A percentile compares a stretch with the other conserved stretches of the same genome.
These are phyloP conservation scores for Sporothrix globosa DNA, from an alignment of 2,329 filamentous ascomycete species.

Conservation along the genomic window DNA sequence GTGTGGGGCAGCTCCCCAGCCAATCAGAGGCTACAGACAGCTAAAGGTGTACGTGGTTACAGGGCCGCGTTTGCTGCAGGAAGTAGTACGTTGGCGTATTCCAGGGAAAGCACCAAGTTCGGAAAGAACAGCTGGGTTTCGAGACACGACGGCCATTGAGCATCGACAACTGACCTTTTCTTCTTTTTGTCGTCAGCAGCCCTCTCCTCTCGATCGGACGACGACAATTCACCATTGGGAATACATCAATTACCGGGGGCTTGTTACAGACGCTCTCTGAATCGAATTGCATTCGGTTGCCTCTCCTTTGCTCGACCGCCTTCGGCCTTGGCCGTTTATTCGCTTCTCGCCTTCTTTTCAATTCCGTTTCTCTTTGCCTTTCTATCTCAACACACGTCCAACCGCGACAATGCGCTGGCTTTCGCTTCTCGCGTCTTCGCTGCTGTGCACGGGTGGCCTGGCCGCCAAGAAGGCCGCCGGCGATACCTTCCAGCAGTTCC, in stretches of 20 bases:
- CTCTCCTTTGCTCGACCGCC: neutral
- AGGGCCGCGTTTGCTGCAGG: constrained; percentile 23
- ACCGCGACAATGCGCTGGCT: constrained; percentile 68
- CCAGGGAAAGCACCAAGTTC: neutral
- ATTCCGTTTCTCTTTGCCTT: neutral
- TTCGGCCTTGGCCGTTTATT: neutral
- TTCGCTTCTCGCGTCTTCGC: constrained; percentile 64
- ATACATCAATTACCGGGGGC: neutral
- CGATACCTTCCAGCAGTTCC: constrained; percentile 72
- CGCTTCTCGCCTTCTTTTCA: neutral
- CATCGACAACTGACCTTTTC: constrained; percentile 18
- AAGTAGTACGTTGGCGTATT: neutral
- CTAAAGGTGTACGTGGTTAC: constrained; percentile 37
- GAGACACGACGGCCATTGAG: neutral
- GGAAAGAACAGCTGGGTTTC: constrained; percentile 28
- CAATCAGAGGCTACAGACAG: constrained; percentile 31
- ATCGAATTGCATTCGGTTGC: constrained; percentile 15
- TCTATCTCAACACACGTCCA: neutral
- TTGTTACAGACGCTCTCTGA: neutral
- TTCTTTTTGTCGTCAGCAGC: neutral
- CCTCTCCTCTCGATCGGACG: neutral
- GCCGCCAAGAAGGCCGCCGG: constrained; percentile 62
- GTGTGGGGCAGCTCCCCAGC: constrained; percentile 14
- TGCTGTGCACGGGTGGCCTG: constrained; percentile 61
- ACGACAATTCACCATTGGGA: neutral